These are phyloP conservation scores for Zasmidium citrigriseum DNA, from an alignment of 2,329 filamentous ascomycete genomes.

Conservation along the genomic window DNA sequence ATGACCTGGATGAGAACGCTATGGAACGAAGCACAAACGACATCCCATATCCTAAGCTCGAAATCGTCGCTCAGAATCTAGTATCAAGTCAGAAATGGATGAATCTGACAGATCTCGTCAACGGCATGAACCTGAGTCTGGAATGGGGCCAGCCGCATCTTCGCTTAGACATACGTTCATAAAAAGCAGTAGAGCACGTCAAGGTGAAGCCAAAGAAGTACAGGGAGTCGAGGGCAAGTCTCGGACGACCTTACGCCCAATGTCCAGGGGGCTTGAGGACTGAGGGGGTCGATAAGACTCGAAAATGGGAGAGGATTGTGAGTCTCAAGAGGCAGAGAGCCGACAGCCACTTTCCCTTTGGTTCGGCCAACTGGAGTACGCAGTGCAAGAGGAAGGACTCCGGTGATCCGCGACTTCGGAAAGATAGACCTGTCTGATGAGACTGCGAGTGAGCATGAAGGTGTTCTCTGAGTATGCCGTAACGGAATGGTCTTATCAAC, in stretches of 20 bases:
- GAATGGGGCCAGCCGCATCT: conserved; percentile 2
- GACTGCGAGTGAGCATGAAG: background rate
- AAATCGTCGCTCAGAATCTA: conserved; percentile 6
- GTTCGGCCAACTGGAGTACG: background rate
- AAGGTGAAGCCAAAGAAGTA: background rate
- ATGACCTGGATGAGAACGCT: background rate
- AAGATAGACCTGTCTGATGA: conserved; percentile 1
- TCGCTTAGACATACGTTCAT: background rate
- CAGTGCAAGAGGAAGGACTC: background rate
- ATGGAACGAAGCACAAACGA: conserved; percentile 1
- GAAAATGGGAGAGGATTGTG: background rate
- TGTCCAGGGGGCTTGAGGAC: background rate
- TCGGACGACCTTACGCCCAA: background rate
- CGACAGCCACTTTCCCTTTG: background rate
- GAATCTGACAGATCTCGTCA: background rate
- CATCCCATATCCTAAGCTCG: conserved; percentile 4
- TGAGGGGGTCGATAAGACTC: background rate
- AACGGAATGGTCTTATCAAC: no score
- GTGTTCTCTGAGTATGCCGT: no score
- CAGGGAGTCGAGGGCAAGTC: background rate
- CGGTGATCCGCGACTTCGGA: background rate
- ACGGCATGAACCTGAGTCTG: conserved; percentile 6
- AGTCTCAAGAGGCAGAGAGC: background rate
- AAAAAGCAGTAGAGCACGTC: background rate
- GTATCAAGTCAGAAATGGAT: conserved; percentile 1